These are phyloP conservation scores for Botryosphaeria dothidea DNA, from an alignment of 2,329 filamentous ascomycete genomes.

Conservation along the genomic window DNA sequence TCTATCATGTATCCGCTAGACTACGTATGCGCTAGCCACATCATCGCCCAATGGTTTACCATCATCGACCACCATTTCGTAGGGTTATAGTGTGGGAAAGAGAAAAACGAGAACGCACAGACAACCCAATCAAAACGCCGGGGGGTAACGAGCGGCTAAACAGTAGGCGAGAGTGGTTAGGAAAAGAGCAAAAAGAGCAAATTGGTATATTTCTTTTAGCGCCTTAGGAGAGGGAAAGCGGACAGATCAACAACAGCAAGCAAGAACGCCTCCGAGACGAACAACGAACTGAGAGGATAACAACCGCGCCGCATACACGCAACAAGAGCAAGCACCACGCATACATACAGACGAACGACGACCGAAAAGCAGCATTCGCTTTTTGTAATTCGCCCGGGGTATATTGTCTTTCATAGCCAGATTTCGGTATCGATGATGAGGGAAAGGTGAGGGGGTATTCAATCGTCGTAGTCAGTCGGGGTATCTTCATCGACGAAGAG, in stretches of 20 bases:
- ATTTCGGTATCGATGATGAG: constrained; percentile 18
- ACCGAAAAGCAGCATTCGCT: constrained; percentile 20
- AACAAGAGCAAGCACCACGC: constrained; percentile 18
- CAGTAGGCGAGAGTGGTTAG: not conserved
- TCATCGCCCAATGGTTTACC: not conserved
- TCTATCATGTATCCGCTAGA: constrained; percentile 17
- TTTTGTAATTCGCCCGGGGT: constrained; percentile 20
- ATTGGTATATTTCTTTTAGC: constrained; percentile 47
- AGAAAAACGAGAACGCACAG: not conserved
- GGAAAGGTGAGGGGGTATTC: constrained; percentile 18
- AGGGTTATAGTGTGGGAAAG: constrained; percentile 1
- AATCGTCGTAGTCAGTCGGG: constrained; percentile 17
- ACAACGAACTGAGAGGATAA: constrained; percentile 25
- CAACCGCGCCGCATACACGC: constrained; percentile 19
- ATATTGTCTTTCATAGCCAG: constrained; percentile 21
- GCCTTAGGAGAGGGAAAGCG: constrained; percentile 27
- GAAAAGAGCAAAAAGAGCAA: constrained; percentile 30
- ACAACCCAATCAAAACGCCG: not conserved
- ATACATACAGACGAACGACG: constrained; percentile 20
- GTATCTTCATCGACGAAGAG: constrained; percentile 21
- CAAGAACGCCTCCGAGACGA: constrained; percentile 3
- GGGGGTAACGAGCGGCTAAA: constrained; percentile 11
- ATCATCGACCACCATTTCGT: constrained; percentile 13
- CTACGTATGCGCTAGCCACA: constrained; percentile 15
- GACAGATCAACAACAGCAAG: constrained; percentile 12